Conservation (phyloP, 805 yeast genomes). For the Isabelozyma pseudorhagii region DNA sequence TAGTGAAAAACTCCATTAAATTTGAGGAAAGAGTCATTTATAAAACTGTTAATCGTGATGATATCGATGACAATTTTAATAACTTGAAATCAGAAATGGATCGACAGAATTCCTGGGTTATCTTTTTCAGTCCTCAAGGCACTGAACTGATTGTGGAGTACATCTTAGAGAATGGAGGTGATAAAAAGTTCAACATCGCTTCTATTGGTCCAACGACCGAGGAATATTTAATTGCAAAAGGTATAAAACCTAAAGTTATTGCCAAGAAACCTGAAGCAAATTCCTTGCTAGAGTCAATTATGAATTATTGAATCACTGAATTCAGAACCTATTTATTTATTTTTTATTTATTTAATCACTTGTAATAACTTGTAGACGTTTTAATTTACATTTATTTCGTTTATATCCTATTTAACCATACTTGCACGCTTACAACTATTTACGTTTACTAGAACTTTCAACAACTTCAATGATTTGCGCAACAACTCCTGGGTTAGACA, state of each 20-base stretch:
- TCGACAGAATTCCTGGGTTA: slow-evolving; percentile 55
- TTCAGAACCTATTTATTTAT: not conserved
- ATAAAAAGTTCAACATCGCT: slow-evolving; percentile 48
- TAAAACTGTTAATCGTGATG: slow-evolving; percentile 53
- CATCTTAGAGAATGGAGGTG: slow-evolving; percentile 9
- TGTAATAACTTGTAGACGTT: not conserved
- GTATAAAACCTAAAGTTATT: slow-evolving; percentile 58
- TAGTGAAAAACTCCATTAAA: slow-evolving; percentile 40
- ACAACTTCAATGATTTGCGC: slow-evolving; percentile 71
- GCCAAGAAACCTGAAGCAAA: slow-evolving; percentile 72
- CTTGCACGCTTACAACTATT: not conserved
- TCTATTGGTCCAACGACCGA: slow-evolving; percentile 94
- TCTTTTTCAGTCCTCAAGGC: slow-evolving; percentile 91
- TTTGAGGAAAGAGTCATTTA: slow-evolving; percentile 66
- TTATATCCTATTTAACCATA: not conserved
- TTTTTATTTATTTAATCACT: not conserved
- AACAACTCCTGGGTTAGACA: slow-evolving; percentile 83
- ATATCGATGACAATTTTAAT: slow-evolving; percentile 40
- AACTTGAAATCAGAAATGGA: slow-evolving; percentile 5
- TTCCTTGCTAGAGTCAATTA: slow-evolving; percentile 45
- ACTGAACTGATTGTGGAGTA: slow-evolving; percentile 58
- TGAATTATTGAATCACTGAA: not conserved
- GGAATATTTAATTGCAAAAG: slow-evolving; percentile 49
- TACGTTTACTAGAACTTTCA: slow-evolving; percentile 20
- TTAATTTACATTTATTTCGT: not conserved